Evolutionary conservation across 441 rosid genomes (phyloP), one percentile per base, ranked within the genome.

Genomic region (Brassica balearica): DNA sequence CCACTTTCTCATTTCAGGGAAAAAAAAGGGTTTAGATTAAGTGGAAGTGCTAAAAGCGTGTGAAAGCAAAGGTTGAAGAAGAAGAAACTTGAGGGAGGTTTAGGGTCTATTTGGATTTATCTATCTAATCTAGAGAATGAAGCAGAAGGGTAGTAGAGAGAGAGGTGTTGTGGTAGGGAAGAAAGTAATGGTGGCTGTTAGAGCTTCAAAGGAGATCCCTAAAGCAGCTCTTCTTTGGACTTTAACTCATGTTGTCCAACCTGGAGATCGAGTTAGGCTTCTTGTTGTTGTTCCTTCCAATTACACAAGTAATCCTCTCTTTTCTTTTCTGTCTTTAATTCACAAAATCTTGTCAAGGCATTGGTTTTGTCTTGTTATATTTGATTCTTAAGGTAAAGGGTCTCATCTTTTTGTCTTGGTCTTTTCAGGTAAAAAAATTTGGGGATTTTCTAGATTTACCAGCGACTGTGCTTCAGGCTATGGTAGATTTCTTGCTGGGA

Each of bases 191-290:
- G 89, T 90, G 75, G 92, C 91, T 14, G 89, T 87, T 43, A 86
- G 72, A 65, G 94, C 89, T 60, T 84, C 89, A 5, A 90, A 85
- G 82, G 92, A 88, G 41, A 90, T 88, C 23, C 85, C 94, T 29
- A 88, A 81, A 74, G 83, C 82, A 77, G 92, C 88, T 83, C 59
- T 90, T 11, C 60, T 72, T 20, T 90, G 92, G 94, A 85, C 91
- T 64, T 82, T 88, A 83, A 90, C 89, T 81, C 94, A 88, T 80
- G 94, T 90, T 76, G 88, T 84, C 75, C 90, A 86, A 61, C 88
- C 92, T 77, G 92, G 89, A 70, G 94, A 90, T 79, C 81, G 76
- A 74, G 84, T 90, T 67, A 90, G 87, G 86, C 87, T 90, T 82
- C 88, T 90, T 27, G 89, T 88, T 77, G 87, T 90, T 72, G 68